Evolutionary conservation across 2,329 filamentous ascomycete species (phyloP).

Genomic region (Chlorencoelia australis): DNA sequence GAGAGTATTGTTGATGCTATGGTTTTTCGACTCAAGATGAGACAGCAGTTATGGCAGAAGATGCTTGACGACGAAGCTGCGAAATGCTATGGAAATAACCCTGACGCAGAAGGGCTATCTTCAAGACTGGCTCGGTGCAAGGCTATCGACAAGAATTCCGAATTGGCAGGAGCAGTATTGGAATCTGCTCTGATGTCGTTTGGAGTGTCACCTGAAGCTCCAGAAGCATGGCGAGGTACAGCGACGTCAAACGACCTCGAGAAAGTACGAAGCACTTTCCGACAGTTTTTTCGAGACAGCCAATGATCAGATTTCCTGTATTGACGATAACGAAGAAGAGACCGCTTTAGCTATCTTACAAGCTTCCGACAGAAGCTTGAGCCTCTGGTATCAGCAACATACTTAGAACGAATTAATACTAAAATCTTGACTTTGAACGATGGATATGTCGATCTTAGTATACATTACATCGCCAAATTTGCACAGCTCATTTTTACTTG

Average conservation of each 20-base stretch:
- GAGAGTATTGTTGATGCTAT: slow-evolving; percentile 95
- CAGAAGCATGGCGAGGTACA: slow-evolving; percentile 53
- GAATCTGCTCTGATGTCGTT: slow-evolving; percentile 60
- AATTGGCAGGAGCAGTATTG: slow-evolving; percentile 71
- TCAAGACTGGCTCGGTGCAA: slow-evolving; percentile 88
- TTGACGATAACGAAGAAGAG: slow-evolving; percentile 81
- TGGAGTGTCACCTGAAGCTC: slow-evolving; percentile 29
- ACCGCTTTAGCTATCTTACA: slow-evolving; percentile 70
- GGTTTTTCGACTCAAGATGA: slow-evolving; percentile 73
- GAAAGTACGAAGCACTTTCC: slow-evolving; percentile 84
- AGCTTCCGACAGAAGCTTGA: slow-evolving; percentile 79
- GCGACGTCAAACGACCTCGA: slow-evolving; percentile 70
- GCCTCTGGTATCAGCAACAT: slow-evolving; percentile 68
- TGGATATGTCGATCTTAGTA: slow-evolving; percentile 90
- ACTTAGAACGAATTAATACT: slow-evolving; percentile 61
- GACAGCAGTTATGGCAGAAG: slow-evolving; percentile 78
- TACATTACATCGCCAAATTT: slow-evolving; percentile 84
- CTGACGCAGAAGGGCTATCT: slow-evolving; percentile 55
- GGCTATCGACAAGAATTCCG: slow-evolving; percentile 81
- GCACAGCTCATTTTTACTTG: slow-evolving; percentile 76
- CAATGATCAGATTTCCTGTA: slow-evolving; percentile 97
- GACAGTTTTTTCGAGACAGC: slow-evolving; percentile 90
- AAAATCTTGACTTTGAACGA: slow-evolving; percentile 72
- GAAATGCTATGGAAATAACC: slow-evolving; percentile 53
- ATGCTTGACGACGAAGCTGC: slow-evolving; percentile 79